Base-by-base conservation (phyloP, 108 stramenopile species). In the Epipyxis sp. region DNA sequence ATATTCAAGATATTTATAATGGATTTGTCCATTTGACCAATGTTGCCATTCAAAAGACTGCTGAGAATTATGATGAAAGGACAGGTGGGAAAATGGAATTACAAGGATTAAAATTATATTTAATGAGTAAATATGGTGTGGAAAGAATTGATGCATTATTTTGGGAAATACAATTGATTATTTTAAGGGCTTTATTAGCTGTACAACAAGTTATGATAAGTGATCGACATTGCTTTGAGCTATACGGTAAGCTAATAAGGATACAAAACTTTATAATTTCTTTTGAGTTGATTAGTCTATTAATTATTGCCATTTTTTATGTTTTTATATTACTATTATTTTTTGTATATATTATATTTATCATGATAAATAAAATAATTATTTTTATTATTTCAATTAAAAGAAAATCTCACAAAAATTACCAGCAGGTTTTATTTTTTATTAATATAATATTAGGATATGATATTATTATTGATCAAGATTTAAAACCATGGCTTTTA, bases 141-240 rank as follows among this genome's bases (percentile, higher is more conserved):
- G 87, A 74, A 74, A 37, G 71, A 13, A 74, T 57, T 42, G 71
- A 74, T 37, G 25, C 71, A 6, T 74, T 74, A 32, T 74, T 74
- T 37, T 74, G 71, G 71, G 71, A 74, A 42, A 90, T 90, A 3
- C 77, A 90, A 65, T 40, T 59, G 72, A 82, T 88, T 41, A 43
- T 87, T 69, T 0, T 84, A 2, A 77, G 86, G 27, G 62, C 81
- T 34, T 69, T 90, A 43, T 79, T 87, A 40, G 43, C 80, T 34
- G 89, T 90, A 77, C 89, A 90, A 79, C 76, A 83, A 43, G 65
- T 83, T 1, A 88, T 90, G 80, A 89, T 90, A 40, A 80, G 84
- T 46, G 89, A 90, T 69, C 80, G 79, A 58, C 89, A 90, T 65
- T 90, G 89, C 87, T 90, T 88, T 76, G 89, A 90, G 78, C 88